Conservation (phyloP, 495 filamentous ascomycete genomes). For the Chaetomidium leptoderma region DNA sequence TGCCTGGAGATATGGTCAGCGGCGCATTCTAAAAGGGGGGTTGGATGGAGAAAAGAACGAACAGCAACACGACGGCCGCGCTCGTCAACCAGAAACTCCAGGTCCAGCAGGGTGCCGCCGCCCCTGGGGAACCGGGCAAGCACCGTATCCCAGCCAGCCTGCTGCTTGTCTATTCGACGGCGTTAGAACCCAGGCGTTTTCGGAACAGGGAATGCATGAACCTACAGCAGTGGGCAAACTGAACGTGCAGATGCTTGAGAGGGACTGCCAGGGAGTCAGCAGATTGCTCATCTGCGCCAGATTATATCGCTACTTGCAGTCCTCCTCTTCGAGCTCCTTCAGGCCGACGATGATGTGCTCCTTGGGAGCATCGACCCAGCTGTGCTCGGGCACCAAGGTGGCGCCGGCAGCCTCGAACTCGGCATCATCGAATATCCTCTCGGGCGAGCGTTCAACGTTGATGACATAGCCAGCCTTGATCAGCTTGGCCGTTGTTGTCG, state of each 20-base stretch:
- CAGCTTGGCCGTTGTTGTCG: conserved; percentile 68
- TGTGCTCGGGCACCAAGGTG: conserved; percentile 73
- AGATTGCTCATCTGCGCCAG: background rate
- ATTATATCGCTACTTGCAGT: conserved; percentile 45
- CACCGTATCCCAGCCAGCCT: conserved; percentile 78
- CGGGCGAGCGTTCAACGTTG: conserved; percentile 72
- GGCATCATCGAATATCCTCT: conserved; percentile 78
- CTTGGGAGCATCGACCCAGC: conserved; percentile 70
- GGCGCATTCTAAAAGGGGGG: background rate
- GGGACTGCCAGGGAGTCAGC: conserved; percentile 50
- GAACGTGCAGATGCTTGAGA: conserved; percentile 79
- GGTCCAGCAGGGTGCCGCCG: conserved; percentile 77
- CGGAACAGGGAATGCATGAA: conserved; percentile 28
- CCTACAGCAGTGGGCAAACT: conserved; percentile 62
- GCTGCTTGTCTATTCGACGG: conserved; percentile 71
- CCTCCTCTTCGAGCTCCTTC: conserved; percentile 89
- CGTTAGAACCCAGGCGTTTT: background rate
- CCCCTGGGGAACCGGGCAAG: conserved; percentile 78
- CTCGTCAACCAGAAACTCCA: conserved; percentile 86
- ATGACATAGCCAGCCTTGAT: conserved; percentile 80
- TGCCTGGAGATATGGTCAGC: conserved; percentile 18
- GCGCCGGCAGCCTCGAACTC: conserved; percentile 63
- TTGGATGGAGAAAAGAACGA: conserved; percentile 4
- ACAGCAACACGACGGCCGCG: conserved; percentile 73
- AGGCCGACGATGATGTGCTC: conserved; percentile 85